A percentile compares a stretch with the other conserved stretches of the same genome.
phyloP scores from a whole-genome alignment of 371 early-diverging fungal species.

The Chytridium lagenaria region DNA sequence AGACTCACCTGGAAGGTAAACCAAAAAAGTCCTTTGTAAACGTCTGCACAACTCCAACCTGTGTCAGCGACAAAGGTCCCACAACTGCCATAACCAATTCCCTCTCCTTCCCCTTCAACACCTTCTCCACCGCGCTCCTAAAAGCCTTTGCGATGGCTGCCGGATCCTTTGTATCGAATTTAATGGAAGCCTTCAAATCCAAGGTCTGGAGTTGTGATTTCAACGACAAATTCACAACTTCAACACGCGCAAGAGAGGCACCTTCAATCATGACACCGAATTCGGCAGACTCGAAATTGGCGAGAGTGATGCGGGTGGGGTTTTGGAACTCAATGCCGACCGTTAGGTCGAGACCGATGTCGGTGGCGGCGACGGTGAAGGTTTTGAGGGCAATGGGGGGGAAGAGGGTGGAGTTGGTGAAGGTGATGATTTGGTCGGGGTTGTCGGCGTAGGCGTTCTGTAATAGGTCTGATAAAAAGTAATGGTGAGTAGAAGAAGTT shows the following conservation, averaged over 20 bases:
- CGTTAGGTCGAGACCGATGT: constrained; percentile 9
- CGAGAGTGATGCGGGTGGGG: constrained; percentile 19
- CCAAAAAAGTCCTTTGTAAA: constrained; percentile 12
- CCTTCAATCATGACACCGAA: constrained; percentile 19
- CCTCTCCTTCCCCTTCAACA: background rate
- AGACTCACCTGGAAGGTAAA: too few relatives aligned
- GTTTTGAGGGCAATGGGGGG: constrained; percentile 20
- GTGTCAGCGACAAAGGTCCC: constrained; percentile 12
- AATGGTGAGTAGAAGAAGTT: background rate
- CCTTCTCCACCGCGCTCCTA: constrained; percentile 1
- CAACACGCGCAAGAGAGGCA: constrained; percentile 6
- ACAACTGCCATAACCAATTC: constrained; percentile 3
- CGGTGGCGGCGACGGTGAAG: constrained; percentile 12
- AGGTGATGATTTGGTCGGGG: constrained; percentile 13
- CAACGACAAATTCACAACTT: background rate
- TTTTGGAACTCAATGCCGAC: constrained; percentile 13
- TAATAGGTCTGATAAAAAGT: background rate
- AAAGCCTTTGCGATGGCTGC: background rate
- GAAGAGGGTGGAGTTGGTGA: constrained; percentile 10
- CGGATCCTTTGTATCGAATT: constrained; percentile 19
- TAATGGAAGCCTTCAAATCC: background rate
- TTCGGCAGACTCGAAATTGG: constrained; percentile 7
- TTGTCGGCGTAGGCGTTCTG: constrained; percentile 14
- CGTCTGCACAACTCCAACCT: constrained; percentile 3
- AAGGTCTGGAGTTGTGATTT: constrained; percentile 14